Base-by-base conservation (phyloP, 768 basidiomycete genomes). In the Rhodotorula kratochvilovae region DNA sequence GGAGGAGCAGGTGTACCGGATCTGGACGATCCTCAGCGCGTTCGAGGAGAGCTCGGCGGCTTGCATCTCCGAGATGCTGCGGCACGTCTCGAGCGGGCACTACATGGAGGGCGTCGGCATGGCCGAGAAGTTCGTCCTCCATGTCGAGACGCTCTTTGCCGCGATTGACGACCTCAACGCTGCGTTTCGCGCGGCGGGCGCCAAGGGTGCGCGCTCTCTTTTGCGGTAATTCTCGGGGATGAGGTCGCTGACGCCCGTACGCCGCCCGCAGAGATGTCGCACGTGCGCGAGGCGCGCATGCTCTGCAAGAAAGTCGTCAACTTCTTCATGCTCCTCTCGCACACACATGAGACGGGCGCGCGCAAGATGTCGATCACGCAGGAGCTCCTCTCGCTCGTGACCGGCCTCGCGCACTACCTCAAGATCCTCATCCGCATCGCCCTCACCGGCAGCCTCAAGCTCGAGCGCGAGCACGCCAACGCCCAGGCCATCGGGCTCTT, bases 1-100 rank as follows among this genome's bases (percentile, higher is more conserved):
- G 92, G 96, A 99, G 80, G 89, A 93, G 77, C 89, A 95, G 79
- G 96, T 99, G 12, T 94, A 94, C 83, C 90, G 94, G 56, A 97
- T 99, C 77, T 99, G 96, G 96, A 96, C 94, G 60, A 93, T 98
- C 48, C 85, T 99, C 48, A 96, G 93, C 35, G 92, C 95, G 8
- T 99, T 98, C 74, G 96, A 99, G 80, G 96, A 99, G 82, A 95
- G 92, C n/a, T 93, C 91, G 76, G 96, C 96, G 33, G 94, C 95
- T 15, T 95, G 95, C 82, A 99, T 99, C 76, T 96, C 93, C 36
- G 96, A 98, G 80, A 99, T 99, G 94, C 83, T 99, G 67, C 85
- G 92, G 73, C 91, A 94, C 79, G 96, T 99, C 81, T 97, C 94
- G 85, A 92, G 90, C 76, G 91, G 92, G 17, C 89, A 94, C 78